Evolutionary conservation across 1,284 basidiomycete genomes (phyloP).

Genomic region (Trametes polyzona): DNA sequence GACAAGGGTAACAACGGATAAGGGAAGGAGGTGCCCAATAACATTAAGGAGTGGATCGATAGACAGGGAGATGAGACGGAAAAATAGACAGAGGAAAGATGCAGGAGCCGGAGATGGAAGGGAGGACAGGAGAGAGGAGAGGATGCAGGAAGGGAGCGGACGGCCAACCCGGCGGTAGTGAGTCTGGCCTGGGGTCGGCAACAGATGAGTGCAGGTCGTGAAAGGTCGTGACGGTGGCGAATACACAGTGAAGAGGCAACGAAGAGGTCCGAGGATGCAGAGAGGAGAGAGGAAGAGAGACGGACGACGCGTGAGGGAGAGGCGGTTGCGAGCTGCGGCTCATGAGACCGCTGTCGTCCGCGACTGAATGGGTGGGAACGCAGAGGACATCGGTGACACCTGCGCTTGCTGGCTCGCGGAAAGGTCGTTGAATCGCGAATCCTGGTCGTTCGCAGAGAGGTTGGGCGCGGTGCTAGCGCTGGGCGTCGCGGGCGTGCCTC

Average conservation of each 20-base stretch:
- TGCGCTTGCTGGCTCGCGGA: conserved; percentile 50
- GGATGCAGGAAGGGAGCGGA: conserved; percentile 2
- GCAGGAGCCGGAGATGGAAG: not conserved
- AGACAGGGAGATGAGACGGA: not conserved
- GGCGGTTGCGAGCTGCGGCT: not conserved
- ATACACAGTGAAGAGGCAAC: not conserved
- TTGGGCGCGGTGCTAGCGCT: conserved; percentile 42
- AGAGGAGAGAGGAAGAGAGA: too few species aligned
- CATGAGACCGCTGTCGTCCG: conserved; percentile 31
- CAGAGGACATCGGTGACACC: conserved; percentile 76
- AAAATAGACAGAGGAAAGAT: not conserved
- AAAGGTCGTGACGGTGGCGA: conserved; percentile 21
- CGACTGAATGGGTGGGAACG: conserved; percentile 54
- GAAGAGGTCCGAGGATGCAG: not conserved
- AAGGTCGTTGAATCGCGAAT: conserved; percentile 25
- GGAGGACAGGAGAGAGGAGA: not conserved
- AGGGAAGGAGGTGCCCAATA: conserved; percentile 10
- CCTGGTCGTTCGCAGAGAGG: conserved; percentile 28
- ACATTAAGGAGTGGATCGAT: conserved; percentile 17
- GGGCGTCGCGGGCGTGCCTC: conserved; percentile 60
- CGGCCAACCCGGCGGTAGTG: conserved; percentile 7
- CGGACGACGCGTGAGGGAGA: not conserved
- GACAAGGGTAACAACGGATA: too few species aligned
- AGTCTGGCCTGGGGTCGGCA: not conserved
- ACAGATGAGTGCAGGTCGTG: conserved; percentile 16